Evolutionary conservation across 1,139 yeast genomes (phyloP), one percentile per base, ranked within the genome.

Genomic region (Yueomyces sp.): DNA sequence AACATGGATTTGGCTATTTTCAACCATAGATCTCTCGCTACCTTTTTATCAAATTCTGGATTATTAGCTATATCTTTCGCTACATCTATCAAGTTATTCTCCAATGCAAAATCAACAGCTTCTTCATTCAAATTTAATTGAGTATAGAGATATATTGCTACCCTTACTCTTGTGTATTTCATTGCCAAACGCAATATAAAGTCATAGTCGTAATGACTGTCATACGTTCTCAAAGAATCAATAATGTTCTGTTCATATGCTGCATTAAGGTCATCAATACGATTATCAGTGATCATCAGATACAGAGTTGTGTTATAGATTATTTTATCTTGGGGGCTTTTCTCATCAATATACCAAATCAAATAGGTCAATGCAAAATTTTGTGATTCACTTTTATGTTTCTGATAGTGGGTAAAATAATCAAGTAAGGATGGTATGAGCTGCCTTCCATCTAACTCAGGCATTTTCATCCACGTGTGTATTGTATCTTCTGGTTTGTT

Each of bases 301-400:
- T 87, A 76, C n/a, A 87, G 65, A 41, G 81, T 73, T 4, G 87
- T 75, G 54, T 86, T 85, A 57, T 79, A 86, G 29, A 89, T 67
- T 3, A 72, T 71, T 3, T 72, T 63, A 42, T 71, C 78, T 25
- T 63, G 68, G 5, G 66, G 57, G 2, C 68, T 68, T 42, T 71
- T 69, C n/a, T 71, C 77, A 45, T 69, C 69, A 36, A 86, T 75
- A 12, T 79, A 69, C 57, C 73, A 75, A 51, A 67, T 73, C 47
- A 91, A 63, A 56, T 81, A 86, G 19, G 75, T 67, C 11, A 86
- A 58, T 0, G 83, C 85, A 49, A 78, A 79, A 54, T 87, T 85
- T 11, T 11, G 35, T 6, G 8, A 11, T 36, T 71, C 72, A 2
- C 36, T 30, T 7, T 39, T 36, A 19, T 47, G 44, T 39, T 48